Conservation (phyloP, 2,329 filamentous ascomycete species). For the Aspergillus pseudoviridinutans region DNA sequence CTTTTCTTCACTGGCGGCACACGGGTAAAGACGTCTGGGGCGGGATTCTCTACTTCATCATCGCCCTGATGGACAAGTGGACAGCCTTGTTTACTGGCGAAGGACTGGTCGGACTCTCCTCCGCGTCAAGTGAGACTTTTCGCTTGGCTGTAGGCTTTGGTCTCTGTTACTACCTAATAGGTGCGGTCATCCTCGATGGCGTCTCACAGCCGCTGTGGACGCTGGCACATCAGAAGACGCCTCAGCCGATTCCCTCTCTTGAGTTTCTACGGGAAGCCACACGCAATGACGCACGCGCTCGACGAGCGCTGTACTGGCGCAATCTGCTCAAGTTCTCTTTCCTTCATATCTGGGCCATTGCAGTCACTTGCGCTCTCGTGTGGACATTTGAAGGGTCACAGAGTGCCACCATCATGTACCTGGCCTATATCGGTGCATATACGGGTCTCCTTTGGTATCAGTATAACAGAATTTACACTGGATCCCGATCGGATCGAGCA, state of each 20-base stretch:
- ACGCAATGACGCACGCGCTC: constrained; percentile 38
- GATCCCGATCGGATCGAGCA: constrained; percentile 46
- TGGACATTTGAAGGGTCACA: constrained; percentile 48
- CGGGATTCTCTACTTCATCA: constrained; percentile 52
- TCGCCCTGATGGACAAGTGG: constrained; percentile 56
- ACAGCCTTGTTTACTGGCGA: constrained; percentile 46
- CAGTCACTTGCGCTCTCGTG: constrained; percentile 46
- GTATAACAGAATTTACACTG: constrained; percentile 52
- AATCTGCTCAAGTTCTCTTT: constrained; percentile 49
- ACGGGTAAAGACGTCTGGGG: constrained; percentile 53
- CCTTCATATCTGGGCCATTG: constrained; percentile 51
- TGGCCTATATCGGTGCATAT: constrained; percentile 48
- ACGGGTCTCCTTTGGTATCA: constrained; percentile 54
- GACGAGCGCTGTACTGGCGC: constrained; percentile 49
- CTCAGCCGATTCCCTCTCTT: constrained; percentile 43
- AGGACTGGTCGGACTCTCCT: constrained; percentile 38
- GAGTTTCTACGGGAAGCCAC: constrained; percentile 43
- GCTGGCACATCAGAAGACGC: constrained; percentile 41
- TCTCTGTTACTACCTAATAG: constrained; percentile 56
- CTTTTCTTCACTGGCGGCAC: constrained; percentile 56
- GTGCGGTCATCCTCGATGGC: constrained; percentile 54
- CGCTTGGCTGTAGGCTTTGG: constrained; percentile 52
- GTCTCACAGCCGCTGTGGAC: constrained; percentile 46
- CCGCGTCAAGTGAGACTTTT: constrained; percentile 33
- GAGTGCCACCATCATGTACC: constrained; percentile 47